Base-by-base conservation (phyloP, 208 protist species). In the Acanthamoeba rhysodes region DNA sequence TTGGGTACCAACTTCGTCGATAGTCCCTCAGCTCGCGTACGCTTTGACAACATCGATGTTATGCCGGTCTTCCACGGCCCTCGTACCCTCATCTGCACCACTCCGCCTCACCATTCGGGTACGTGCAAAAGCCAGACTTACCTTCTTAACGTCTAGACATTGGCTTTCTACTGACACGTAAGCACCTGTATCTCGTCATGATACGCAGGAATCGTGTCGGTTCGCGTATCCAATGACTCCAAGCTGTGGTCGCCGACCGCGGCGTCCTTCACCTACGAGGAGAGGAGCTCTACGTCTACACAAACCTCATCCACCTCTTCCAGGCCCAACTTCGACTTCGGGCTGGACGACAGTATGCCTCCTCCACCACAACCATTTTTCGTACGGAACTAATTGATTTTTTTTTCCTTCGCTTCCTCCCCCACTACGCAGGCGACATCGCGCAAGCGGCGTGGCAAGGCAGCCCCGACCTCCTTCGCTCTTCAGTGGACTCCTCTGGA, bases 1-100 rank as follows among this genome's bases (percentile, higher is more conserved):
- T 59, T 97, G 5, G 96, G 96, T 45, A 55, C 32, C 27, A 97
- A 97, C 57, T 97, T 97, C 84, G 96, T 93, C 18, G 95, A 97
- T 72, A 94, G 95, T 37, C 96, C 96, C 12, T 91, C 78, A 0
- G 94, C 93, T 50, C n/a, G 95, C n/a, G 55, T 97, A 2, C 45
- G 53, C 22, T 97, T 97, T 70, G 96, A 95, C 32, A 96, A 95
- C 37, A 82, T 92, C 45, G 96, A 97, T 29, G 95, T 97, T 4
- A 68, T 85, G 29, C 96, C 96, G 22, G 55, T 88, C 37, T 97
- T 96, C 37, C 87, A 95, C 41, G 90, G 92, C 27, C 45, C 45
- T 41, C 84, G 92, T 53, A 97, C 96, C 6, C 62, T 97, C 18
- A 53, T 95, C 12, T 96, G 95, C n/a, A 62, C 85, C 59, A 95